These are phyloP conservation scores for Entelexis paramagnoliae DNA, from an alignment of 1,139 yeast species.

Conservation along the genomic window DNA sequence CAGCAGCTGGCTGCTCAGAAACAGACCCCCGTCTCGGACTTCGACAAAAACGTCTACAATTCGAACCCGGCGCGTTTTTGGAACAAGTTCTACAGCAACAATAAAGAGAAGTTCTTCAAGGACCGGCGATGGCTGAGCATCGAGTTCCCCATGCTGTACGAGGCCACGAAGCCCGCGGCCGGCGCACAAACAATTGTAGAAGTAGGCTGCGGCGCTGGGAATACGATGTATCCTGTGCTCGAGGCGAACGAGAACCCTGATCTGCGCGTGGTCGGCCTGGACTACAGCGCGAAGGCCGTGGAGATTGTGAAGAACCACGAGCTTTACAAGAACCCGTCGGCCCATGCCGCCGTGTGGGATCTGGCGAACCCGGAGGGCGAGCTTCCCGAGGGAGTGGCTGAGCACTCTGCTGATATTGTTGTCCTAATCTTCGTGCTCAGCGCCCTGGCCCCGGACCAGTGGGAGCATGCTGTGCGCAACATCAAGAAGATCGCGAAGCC, in stretches of 20 bases:
- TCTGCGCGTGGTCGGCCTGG: conserved; percentile 72
- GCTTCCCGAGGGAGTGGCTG: conserved; percentile 76
- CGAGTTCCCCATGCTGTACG: conserved; percentile 80
- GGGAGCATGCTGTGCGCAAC: conserved; percentile 71
- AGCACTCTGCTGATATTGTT: conserved; percentile 75
- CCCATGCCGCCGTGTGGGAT: conserved; percentile 92
- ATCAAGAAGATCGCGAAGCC: conserved; percentile 69
- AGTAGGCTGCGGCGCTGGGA: conserved; percentile 98
- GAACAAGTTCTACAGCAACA: conserved; percentile 88
- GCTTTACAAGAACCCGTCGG: conserved; percentile 51
- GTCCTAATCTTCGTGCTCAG: conserved; percentile 90
- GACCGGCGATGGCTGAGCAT: conserved; percentile 93
- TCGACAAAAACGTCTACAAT: conserved; percentile 68
- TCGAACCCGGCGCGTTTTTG: conserved; percentile 85
- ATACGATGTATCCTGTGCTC: conserved; percentile 83
- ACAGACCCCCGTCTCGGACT: conserved; percentile 73
- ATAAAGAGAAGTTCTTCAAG: conserved; percentile 86
- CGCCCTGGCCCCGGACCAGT: conserved; percentile 85
- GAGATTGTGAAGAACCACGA: conserved; percentile 61
- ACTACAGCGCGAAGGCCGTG: conserved; percentile 82
- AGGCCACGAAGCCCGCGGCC: conserved; percentile 58
- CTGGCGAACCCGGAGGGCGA: conserved; percentile 63
- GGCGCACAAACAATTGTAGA: conserved; percentile 72
- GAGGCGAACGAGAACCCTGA: conserved; percentile 71
- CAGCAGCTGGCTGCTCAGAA: conserved; percentile 64